phyloP scores from a whole-genome alignment of 1,284 basidiomycete species.

The Pseudozyma pruni region DNA sequence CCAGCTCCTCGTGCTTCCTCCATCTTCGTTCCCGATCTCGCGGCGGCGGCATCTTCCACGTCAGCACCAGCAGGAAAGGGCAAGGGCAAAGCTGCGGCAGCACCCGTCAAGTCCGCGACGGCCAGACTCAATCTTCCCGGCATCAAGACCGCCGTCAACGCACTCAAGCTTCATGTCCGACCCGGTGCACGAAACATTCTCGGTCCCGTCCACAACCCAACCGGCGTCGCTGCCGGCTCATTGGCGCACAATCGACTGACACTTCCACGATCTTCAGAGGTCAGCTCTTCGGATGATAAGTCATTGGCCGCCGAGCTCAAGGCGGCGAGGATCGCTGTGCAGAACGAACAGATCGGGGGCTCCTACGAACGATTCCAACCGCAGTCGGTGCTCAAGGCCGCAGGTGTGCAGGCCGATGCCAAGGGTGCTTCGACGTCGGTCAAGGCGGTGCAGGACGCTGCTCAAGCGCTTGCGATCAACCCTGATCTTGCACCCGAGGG shows the following conservation, averaged over 20 bases:
- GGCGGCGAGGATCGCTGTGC: slow-evolving; percentile 22
- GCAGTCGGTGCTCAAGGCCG: slow-evolving; percentile 17
- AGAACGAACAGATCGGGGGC: slow-evolving; percentile 39
- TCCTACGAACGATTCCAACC: slow-evolving; percentile 25
- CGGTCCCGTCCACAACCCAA: slow-evolving; percentile 29
- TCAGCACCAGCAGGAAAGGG: slow-evolving; percentile 26
- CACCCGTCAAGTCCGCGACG: slow-evolving; percentile 8
- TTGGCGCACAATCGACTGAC: slow-evolving; percentile 13
- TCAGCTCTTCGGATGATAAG: slow-evolving; percentile 15
- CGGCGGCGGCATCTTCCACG: slow-evolving; percentile 15
- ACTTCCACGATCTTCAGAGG: not conserved
- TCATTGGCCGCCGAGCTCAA: slow-evolving; percentile 35
- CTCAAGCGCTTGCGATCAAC: slow-evolving; percentile 31
- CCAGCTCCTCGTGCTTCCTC: slow-evolving; percentile 20
- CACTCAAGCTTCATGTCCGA: slow-evolving; percentile 42
- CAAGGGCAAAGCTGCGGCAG: slow-evolving; percentile 24
- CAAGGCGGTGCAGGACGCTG: slow-evolving; percentile 31
- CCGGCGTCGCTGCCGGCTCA: slow-evolving; percentile 15
- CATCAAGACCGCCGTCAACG: slow-evolving; percentile 36
- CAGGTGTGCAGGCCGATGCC: slow-evolving; percentile 7
- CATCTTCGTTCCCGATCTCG: slow-evolving; percentile 22
- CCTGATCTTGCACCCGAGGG: slow-evolving; percentile 27
- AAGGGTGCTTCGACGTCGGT: not conserved
- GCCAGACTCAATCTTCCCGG: slow-evolving; percentile 34
- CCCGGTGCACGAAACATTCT: slow-evolving; percentile 34